A percentile compares a stretch with the other conserved stretches of the same genome.
phyloP scores from a whole-genome alignment of 805 yeast genomes.

The Schizosaccharomyces octosporus region DNA sequence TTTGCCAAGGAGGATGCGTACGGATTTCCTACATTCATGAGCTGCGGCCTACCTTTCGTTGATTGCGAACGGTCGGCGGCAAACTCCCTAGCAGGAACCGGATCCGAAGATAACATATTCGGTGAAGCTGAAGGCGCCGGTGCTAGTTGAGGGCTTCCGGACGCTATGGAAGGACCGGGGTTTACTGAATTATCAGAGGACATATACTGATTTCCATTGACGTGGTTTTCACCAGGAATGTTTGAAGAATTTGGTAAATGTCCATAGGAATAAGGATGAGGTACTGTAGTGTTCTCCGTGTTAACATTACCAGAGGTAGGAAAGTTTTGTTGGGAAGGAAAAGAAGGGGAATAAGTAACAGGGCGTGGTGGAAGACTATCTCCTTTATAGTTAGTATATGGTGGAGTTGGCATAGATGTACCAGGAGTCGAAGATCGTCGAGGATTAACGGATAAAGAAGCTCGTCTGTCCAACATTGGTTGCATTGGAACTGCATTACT shows the following conservation, averaged over 20 bases:
- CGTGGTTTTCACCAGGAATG: too few species aligned
- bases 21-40: neutral
- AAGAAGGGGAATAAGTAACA: neutral
- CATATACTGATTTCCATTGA: too few species aligned
- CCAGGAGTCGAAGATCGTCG: neutral
- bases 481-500: neutral
- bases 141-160: neutral
- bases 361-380: neutral
- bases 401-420: neutral
- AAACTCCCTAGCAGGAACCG: neutral
- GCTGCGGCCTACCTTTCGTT: neutral
- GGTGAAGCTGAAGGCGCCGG: neutral
- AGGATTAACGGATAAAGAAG: neutral
- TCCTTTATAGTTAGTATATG: neutral
- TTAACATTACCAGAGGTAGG: neutral
- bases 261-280: too few species aligned
- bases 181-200: too few species aligned
- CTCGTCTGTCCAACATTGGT: neutral
- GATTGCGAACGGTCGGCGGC: neutral
- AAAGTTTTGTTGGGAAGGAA: neutral
- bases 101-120: neutral
- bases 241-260: too few species aligned
- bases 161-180: neutral
- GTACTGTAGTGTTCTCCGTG: neutral
- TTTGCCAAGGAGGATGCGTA: neutral